phyloP scores from a whole-genome alignment of 176 grass and related monocot species.

The Avena insularis region DNA sequence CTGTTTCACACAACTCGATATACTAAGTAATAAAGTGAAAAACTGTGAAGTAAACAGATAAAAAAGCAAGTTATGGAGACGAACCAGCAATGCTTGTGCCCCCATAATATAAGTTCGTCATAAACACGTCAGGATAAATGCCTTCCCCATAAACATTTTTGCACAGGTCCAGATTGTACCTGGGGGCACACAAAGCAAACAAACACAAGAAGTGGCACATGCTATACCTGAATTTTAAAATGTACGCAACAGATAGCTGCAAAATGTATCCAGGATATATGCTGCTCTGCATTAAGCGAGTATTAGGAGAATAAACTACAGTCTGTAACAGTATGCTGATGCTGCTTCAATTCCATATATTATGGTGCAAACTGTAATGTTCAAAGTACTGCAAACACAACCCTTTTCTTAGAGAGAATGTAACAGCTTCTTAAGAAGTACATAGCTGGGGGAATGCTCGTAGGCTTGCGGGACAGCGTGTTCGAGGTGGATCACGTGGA shows the following conservation, averaged over 20 bases:
- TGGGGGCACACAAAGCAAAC: conserved; percentile 41
- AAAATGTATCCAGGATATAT: neutral
- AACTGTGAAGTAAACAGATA: neutral
- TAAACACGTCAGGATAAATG: conserved; percentile 83
- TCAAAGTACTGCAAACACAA: neutral
- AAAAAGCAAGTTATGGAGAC: conserved; percentile 19
- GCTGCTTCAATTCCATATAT: neutral
- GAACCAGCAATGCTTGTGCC: conserved; percentile 82
- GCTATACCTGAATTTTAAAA: conserved; percentile 10
- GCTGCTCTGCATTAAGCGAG: neutral
- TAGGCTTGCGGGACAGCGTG: too few species aligned
- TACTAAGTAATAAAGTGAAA: neutral
- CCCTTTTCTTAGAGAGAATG: neutral
- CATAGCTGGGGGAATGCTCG: too few species aligned
- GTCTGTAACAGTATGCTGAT: neutral
- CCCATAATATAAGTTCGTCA: conserved; percentile 96
- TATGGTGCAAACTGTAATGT: neutral
- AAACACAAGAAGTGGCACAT: neutral
- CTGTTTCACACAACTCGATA: neutral
- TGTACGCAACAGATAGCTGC: neutral
- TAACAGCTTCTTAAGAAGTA: neutral
- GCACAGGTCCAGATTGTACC: conserved; percentile 97
- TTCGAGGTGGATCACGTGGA: too few species aligned
- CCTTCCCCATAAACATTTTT: conserved; percentile 91
- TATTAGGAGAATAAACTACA: conserved; percentile 8